Evolutionary conservation across 2,329 filamentous ascomycete species (phyloP).

Genomic region (Hirsutella thompsonii): DNA sequence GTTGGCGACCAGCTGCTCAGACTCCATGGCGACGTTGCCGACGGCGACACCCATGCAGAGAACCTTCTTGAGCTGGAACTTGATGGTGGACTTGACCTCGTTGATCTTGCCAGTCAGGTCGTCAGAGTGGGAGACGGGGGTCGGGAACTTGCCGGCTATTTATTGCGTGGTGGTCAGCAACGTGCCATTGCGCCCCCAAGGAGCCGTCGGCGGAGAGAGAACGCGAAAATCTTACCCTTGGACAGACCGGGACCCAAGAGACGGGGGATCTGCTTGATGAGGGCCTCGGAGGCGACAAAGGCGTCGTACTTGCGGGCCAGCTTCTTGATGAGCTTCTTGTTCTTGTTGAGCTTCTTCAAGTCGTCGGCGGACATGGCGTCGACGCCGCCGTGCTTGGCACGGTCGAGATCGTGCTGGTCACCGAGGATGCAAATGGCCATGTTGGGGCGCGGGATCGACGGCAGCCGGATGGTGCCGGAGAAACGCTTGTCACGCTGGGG

Average conservation of each 20-base stretch:
- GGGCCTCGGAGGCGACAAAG: constrained; percentile 89
- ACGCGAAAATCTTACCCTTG: constrained; percentile 64
- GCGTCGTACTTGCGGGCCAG: constrained; percentile 99
- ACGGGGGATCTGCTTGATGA: constrained; percentile 99
- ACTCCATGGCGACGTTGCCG: constrained; percentile 93
- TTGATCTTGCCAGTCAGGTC: constrained; percentile 91
- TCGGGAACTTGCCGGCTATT: constrained; percentile 97
- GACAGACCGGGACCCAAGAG: constrained; percentile 96
- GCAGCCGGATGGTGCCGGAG: constrained; percentile 96
- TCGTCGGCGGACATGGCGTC: constrained; percentile 98
- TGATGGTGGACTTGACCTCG: constrained; percentile 99
- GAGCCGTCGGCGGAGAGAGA: too few species aligned
- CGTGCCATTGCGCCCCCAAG: neutral
- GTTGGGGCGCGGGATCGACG: constrained; percentile 78
- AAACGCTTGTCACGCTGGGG: constrained; percentile 99
- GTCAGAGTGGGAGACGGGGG: constrained; percentile 92
- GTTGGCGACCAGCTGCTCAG: constrained; percentile 94
- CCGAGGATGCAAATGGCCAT: constrained; percentile 69
- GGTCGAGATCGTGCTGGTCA: constrained; percentile 94
- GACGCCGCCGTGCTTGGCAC: constrained; percentile 97
- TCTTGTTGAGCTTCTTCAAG: constrained; percentile 99
- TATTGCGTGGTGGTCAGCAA: constrained; percentile 14
- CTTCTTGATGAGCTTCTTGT: constrained; percentile 99
- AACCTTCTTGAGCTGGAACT: constrained; percentile 99
- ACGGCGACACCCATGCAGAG: constrained; percentile 99